These are phyloP conservation scores for Tolypocladium pustulatum DNA, from an alignment of 2,329 filamentous ascomycete species.

Conservation along the genomic window DNA sequence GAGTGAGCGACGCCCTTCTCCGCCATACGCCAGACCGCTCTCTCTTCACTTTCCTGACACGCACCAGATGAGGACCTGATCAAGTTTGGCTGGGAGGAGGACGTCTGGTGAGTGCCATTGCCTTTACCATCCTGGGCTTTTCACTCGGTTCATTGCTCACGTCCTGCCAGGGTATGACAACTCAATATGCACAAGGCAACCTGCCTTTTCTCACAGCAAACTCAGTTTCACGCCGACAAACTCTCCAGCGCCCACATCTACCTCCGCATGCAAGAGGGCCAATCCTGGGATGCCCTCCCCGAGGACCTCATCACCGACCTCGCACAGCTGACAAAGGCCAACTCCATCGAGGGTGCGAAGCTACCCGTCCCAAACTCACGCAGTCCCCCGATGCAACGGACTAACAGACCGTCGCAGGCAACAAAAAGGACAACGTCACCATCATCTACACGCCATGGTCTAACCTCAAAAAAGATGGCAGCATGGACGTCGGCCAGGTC, in stretches of 20 bases:
- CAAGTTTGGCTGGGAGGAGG: slow-evolving; percentile 85
- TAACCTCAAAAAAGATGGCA: slow-evolving; percentile 89
- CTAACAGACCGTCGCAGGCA: slow-evolving; percentile 45
- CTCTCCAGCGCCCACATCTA: slow-evolving; percentile 95
- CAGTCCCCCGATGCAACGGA: background rate
- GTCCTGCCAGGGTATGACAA: slow-evolving; percentile 14
- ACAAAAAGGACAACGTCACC: slow-evolving; percentile 97
- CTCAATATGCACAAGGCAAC: background rate
- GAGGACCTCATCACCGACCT: slow-evolving; percentile 69
- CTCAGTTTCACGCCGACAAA: slow-evolving; percentile 92
- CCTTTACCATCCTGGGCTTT: background rate
- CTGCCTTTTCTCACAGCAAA: background rate
- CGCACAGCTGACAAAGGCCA: slow-evolving; percentile 96
- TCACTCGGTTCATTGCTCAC: slow-evolving; percentile 2
- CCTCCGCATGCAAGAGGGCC: slow-evolving; percentile 67
- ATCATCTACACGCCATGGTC: slow-evolving; percentile 97
- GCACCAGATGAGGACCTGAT: slow-evolving; percentile 85
- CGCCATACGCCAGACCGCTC: background rate
- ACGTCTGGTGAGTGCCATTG: slow-evolving; percentile 67
- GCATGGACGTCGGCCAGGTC: slow-evolving; percentile 92
- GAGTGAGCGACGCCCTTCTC: slow-evolving; percentile 48
- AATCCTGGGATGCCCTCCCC: slow-evolving; percentile 77
- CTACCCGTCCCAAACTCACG: no score
- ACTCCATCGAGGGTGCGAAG: slow-evolving; percentile 78
- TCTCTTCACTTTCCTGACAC: slow-evolving; percentile 3